Evolutionary conservation across 2,329 filamentous ascomycete genomes (phyloP).

Genomic region (Aspergillus luchuensis): DNA sequence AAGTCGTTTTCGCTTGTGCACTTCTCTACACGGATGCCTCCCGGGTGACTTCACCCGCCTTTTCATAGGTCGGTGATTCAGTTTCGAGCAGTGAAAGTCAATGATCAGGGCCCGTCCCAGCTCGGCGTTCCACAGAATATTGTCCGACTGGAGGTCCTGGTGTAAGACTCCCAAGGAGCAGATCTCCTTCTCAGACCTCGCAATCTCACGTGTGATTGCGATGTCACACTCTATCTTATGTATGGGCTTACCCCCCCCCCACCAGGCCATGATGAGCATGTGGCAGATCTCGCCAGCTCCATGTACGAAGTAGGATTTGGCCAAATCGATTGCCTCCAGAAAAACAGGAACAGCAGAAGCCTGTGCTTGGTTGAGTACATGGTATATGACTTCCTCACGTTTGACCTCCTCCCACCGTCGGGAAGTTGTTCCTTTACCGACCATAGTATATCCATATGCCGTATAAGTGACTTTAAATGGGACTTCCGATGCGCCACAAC

Average conservation of each 20-base stretch:
- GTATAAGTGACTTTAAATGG: conserved; percentile 33
- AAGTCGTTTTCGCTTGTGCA: background rate
- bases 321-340: conserved; percentile 29
- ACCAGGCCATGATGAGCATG: background rate
- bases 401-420: conserved; percentile 28
- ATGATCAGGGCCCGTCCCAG: no score
- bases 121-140: no score
- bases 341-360: conserved; percentile 34
- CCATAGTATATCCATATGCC: no score
- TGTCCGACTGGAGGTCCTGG: no score
- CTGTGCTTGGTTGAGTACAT: conserved; percentile 24
- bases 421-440: conserved; percentile 34
- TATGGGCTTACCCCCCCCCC: background rate
- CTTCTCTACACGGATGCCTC: background rate
- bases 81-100: background rate
- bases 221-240: background rate
- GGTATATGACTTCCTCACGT: conserved; percentile 29
- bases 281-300: no score
- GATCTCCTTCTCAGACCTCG: no score
- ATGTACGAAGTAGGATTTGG: conserved; percentile 29
- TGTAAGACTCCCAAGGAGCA: no score
- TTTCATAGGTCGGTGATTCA: background rate
- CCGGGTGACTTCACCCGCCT: background rate
- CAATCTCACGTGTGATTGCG: background rate
- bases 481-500: conserved; percentile 29